Conservation (phyloP, 2,329 filamentous ascomycete species). For the Zarea fungicola region DNA sequence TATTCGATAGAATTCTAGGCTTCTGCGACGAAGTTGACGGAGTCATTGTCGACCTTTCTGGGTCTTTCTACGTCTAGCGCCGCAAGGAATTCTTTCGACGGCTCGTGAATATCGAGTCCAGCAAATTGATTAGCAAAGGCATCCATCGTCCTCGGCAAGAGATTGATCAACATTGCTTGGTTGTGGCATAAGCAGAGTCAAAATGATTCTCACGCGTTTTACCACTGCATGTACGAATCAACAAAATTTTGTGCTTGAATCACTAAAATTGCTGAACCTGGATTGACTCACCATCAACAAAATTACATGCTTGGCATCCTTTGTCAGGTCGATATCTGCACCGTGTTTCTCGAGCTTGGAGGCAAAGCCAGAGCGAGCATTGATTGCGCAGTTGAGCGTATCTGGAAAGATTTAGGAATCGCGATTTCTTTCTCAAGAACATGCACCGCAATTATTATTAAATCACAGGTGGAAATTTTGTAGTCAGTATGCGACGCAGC, state of each 20-base stretch:
- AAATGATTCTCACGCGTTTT: conserved; percentile 17
- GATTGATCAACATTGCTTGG: not conserved
- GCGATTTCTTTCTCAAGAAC: conserved; percentile 8
- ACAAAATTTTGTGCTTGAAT: not conserved
- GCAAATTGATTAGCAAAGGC: not conserved
- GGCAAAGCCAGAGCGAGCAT: conserved; percentile 14
- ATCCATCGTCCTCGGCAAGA: not conserved
- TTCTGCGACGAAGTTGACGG: conserved; percentile 19
- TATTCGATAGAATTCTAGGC: not conserved
- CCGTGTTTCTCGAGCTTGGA: conserved; percentile 5
- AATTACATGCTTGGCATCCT: not conserved
- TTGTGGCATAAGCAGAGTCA: conserved; percentile 14
- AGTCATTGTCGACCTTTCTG: conserved; percentile 24
- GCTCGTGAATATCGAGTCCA: not conserved
- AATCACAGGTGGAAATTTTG: conserved; percentile 15
- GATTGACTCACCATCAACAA: not conserved
- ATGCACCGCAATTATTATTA: conserved; percentile 15
- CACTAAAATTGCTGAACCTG: not conserved
- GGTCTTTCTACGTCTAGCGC: conserved; percentile 25
- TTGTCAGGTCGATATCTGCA: not conserved
- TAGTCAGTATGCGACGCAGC: not conserved
- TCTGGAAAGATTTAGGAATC: conserved; percentile 13
- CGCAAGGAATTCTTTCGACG: conserved; percentile 20
- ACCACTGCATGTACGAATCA: not conserved
- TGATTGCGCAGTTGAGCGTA: conserved; percentile 16